Conservation (phyloP, 148 eudicot genomes). For the Chenopodium suecicum region DNA sequence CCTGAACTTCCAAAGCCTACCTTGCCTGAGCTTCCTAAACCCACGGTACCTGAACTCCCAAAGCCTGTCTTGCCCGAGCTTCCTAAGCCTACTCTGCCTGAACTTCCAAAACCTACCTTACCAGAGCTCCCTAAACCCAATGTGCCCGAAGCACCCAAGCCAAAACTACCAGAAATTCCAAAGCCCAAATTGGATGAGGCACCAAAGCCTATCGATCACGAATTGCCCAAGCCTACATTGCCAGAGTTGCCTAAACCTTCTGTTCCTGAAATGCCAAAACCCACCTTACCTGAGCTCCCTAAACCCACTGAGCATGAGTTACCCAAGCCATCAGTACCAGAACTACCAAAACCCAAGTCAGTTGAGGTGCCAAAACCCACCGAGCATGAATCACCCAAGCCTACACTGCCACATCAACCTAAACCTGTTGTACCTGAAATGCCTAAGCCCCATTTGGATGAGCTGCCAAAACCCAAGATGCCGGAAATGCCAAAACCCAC, state of each 20-base stretch:
- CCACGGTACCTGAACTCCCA: background rate
- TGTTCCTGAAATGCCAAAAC: constrained; percentile 8
- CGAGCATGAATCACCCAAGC: background rate
- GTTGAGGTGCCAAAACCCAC: background rate
- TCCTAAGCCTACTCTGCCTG: constrained; percentile 11
- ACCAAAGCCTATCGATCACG: constrained; percentile 1
- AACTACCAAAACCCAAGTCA: background rate
- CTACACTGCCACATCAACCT: background rate
- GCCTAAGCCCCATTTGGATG: background rate
- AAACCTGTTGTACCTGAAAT: background rate
- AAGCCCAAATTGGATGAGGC: constrained; percentile 7
- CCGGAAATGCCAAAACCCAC: background rate
- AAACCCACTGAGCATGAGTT: constrained; percentile 5
- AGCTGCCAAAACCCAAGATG: background rate
- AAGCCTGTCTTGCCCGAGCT: constrained; percentile 11
- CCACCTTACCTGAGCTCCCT: constrained; percentile 2
- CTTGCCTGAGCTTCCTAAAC: background rate
- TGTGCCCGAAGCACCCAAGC: background rate
- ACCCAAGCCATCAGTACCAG: constrained; percentile 1
- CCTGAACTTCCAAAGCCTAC: background rate
- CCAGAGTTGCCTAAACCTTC: constrained; percentile 10
- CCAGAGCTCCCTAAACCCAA: constrained; percentile 17
- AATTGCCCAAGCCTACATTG: background rate
- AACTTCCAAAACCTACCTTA: background rate
- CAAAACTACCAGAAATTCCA: background rate